Base-by-base conservation (phyloP, 2,329 filamentous ascomycete species). In the Aspergillus felis region DNA sequence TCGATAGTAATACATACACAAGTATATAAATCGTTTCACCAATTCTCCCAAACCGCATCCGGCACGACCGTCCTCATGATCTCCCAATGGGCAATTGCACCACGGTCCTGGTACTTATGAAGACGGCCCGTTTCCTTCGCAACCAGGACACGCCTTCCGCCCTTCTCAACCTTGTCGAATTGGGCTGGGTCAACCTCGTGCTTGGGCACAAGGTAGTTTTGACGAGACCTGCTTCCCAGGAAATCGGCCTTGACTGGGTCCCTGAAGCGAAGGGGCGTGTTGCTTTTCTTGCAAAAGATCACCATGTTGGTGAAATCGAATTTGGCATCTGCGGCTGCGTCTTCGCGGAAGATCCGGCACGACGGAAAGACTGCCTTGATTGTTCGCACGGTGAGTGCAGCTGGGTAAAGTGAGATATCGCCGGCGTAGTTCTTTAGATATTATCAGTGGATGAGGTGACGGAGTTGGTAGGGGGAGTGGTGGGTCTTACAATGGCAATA, bases 241-340 rank as follows among this genome's bases (percentile, higher is more conserved):
- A 84, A 87, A 69, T 99, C 94, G 2, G 78, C 76, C 6, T 81
- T 73, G 0, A 75, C 78, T 0, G 92, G 84, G 17, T 79, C 68
- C 12, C 92, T 83, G 78, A 97, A 97, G 0, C 70, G 77, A 41
- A 92, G 76, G 0, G 78, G 75, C 6, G 61, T 64, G 25, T 76
- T 71, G 10, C 77, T 79, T 75, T 92, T 93, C 57, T 84, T 87
- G 80, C 94, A 99, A 78, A 97, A 97, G 59, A 97, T 86, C 50
- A 97, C 90, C 84, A 97, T 91, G 78, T 99, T 99, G 71, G 92
- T 91, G 73, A 97, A 97, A 69, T 96, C 90, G 38, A 79, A 78
- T 24, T 84, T 73, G 7, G 78, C 74, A 4, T 84, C 78, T 2
- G 79, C 75, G 0, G 80, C 76, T 3, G 85, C 81, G 27, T 83